Base-by-base conservation (phyloP, 1,139 yeast species). In the Geotrichum europaeum region DNA sequence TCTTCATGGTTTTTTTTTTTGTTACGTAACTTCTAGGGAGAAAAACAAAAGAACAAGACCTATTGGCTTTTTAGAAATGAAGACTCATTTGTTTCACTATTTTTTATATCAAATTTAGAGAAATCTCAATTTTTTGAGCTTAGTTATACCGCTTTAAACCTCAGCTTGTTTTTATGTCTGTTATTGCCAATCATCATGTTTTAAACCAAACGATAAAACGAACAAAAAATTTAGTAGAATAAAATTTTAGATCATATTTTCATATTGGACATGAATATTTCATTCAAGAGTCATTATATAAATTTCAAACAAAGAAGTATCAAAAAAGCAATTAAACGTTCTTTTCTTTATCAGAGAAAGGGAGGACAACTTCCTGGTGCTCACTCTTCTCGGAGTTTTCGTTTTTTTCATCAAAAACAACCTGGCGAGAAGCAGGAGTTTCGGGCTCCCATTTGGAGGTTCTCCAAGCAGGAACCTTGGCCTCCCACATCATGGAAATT, bases 381-480 rank as follows among this genome's bases (percentile, higher is more conserved):
- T 36, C 43, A 13, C 43, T 36, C 43, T 36, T 36, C 6, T 15
- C 15, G 18, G 2, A 6, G 18, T n/a, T 34, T 9, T 47, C 24
- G 7, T 12, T n/a, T 25, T 47, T 47, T 18, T 47, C 51, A 20
- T 47, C 51, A 47, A 22, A 22, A 15, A 18, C 51, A 47, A 24
- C 6, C 15, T 36, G 43, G 83, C 83, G 58, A 84, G 76, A n/a
- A 45, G 18, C 56, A 51, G 59, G 55, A 25, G 51, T 47, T 15
- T 66, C 60, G 20, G 72, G 69, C n/a, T 40, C 60, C 67, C 72
- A 74, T 54, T 53, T 61, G 70, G 70, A 66, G n/a, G 85, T 72
- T 68, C 75, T 79, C 87, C 88, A 84, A 49, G 88, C 87, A 63
- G 87, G 87, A 63, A 84, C 71, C 34, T 76, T 70, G 65, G 81